Evolutionary conservation across 257 asterid species (phyloP).

Genomic region (Primulina tabacum): DNA sequence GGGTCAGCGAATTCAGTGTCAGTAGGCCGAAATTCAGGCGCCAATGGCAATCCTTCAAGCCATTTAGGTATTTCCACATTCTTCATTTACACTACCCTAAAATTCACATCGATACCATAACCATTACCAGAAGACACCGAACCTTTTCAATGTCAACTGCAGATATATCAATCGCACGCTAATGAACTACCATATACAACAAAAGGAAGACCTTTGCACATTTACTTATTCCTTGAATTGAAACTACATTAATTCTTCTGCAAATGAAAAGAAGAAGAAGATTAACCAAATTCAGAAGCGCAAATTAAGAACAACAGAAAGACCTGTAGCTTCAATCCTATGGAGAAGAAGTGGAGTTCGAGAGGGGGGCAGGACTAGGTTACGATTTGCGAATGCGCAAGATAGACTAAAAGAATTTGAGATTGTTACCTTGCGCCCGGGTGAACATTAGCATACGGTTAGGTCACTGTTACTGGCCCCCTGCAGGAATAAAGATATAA

Average conservation of each 20-base stretch:
- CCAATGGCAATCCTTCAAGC: constrained; percentile 85
- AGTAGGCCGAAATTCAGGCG: constrained; percentile 96
- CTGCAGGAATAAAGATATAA: background rate
- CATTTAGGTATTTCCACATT: constrained; percentile 75
- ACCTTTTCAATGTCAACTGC: constrained; percentile 22
- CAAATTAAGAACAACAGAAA: constrained; percentile 11
- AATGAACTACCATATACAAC: constrained; percentile 26
- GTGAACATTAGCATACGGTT: constrained; percentile 24
- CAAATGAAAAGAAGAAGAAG: background rate
- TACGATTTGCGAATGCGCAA: constrained; percentile 43
- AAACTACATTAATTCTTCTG: constrained; percentile 26
- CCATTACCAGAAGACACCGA: constrained; percentile 19
- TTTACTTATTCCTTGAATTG: constrained; percentile 21
- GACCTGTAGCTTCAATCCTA: constrained; percentile 33
- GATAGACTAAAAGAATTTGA: constrained; percentile 19
- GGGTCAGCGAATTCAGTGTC: constrained; percentile 98
- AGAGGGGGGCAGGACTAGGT: constrained; percentile 33
- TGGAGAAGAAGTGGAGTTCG: constrained; percentile 28
- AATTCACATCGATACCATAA: constrained; percentile 33
- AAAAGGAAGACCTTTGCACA: constrained; percentile 9
- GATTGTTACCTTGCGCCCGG: constrained; percentile 24
- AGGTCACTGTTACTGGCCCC: constrained; percentile 16
- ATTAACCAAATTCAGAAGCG: constrained; percentile 23
- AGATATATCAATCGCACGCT: constrained; percentile 18
- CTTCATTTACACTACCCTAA: constrained; percentile 49